Evolutionary conservation across 2,329 filamentous ascomycete genomes (phyloP).

Genomic region (Clarireedia homoeocarpa): DNA sequence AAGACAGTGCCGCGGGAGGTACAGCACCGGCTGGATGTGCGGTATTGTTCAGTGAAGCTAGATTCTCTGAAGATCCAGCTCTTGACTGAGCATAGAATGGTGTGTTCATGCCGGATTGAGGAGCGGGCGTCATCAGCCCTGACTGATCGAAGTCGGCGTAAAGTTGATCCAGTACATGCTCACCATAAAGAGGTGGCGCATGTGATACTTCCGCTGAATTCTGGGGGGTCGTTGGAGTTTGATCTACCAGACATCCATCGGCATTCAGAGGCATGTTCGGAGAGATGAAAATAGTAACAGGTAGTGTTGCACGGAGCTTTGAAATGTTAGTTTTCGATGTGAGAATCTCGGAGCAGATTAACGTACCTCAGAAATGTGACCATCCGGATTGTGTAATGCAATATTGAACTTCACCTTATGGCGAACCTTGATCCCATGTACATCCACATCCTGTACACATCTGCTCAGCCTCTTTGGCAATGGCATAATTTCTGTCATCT

Average conservation of each 20-base stretch:
- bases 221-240: constrained; percentile 40
- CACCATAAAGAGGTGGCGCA: constrained; percentile 87
- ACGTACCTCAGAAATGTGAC: constrained; percentile 79
- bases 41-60: constrained; percentile 49
- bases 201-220: constrained; percentile 46
- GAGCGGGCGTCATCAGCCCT: constrained; percentile 71
- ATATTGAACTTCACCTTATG: constrained; percentile 91
- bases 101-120: constrained; percentile 67
- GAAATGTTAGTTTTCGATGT: constrained; percentile 13
- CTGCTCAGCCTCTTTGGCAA: constrained; percentile 74
- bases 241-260: constrained; percentile 67
- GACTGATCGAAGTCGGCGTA: constrained; percentile 79
- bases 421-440: constrained; percentile 80
- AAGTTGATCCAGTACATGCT: constrained; percentile 81
- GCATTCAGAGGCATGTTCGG: constrained; percentile 86
- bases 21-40: constrained; percentile 36
- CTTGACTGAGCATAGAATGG: constrained; percentile 68
- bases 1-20: constrained; percentile 50
- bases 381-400: constrained; percentile 88
- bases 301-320: constrained; percentile 78
- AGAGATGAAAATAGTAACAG: constrained; percentile 90
- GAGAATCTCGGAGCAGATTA: background rate
- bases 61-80: constrained; percentile 72
- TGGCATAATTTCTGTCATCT: constrained; percentile 52
- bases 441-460: constrained; percentile 85